Evolutionary conservation across 441 rosid species (phyloP), one percentile per base, ranked within the genome.

Genomic region (Francoa sonchifolia): DNA sequence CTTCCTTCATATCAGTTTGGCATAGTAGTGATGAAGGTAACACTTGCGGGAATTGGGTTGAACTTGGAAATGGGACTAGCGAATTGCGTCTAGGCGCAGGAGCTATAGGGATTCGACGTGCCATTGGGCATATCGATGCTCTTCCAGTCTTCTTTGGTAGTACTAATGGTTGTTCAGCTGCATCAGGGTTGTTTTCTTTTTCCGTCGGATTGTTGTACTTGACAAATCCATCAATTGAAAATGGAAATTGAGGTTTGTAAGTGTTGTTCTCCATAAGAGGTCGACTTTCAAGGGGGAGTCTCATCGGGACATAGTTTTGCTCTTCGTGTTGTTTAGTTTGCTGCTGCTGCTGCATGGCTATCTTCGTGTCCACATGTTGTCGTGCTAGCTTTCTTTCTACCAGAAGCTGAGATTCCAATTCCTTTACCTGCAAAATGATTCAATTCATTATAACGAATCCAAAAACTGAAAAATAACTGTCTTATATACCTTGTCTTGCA

Each of bases 321-420:
- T 82, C 89, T 42, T 74, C 92, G 10, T 57, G 75, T n/a, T 65
- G 77, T 57, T 73, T 78, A 45, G 55, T 44, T 19, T 62, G 79
- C 17, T 61, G 53, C 28, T 51, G 74, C 39, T 68, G 68, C 37
- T 65, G 77, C 63, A 81, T 89, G 21, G 87, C 94, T 18, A 79
- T 79, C 71, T 71, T 89, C 8, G 82, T 71, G 61, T 89, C 96
- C 27, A 89, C 90, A 29, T 89, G 96, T 60, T 82, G 98, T 34
- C 98, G 84, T 18, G 96, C 96, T 11, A 89, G 75, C 62, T 82
- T 89, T 65, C 98, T 82, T 55, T 85, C 98, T 19, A 82, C 72
- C 26, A 89, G 71, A 45, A 89, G 82, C 48, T 89, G 98, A 0
- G 89, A 54, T 65, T 89, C 98, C 35, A 89, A 71, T 58, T 89